Percentiles rank a stretch among this genome's conserved stretches.
Conservation (phyloP, 305 asterid species). For the Fraxinus nigra region DNA sequence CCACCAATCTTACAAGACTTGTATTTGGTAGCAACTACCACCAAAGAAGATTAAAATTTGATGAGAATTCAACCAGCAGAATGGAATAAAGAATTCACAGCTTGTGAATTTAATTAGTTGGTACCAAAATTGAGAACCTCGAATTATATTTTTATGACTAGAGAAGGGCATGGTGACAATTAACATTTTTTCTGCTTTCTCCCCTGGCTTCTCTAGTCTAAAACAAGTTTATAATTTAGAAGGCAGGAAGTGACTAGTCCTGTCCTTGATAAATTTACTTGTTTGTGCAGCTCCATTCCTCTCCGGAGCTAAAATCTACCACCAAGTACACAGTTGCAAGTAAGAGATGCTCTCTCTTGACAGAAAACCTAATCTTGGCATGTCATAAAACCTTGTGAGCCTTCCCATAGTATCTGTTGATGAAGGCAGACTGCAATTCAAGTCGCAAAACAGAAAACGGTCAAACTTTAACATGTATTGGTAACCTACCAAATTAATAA, state of each 20-base stretch:
- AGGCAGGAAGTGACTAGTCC: background rate
- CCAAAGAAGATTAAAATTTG: background rate
- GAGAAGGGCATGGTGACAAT: background rate
- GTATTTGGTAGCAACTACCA: background rate
- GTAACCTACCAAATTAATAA: background rate
- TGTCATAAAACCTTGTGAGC: slow-evolving; percentile 52
- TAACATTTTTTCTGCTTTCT: background rate
- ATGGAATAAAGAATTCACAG: slow-evolving; percentile 10
- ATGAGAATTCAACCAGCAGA: background rate
- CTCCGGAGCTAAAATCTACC: slow-evolving; percentile 5
- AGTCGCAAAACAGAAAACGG: background rate
- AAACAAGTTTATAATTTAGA: slow-evolving; percentile 4
- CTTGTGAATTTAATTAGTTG: slow-evolving; percentile 5
- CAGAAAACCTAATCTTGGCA: background rate
- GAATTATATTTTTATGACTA: background rate
- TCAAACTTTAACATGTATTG: background rate
- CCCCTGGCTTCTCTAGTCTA: background rate
- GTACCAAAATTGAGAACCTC: slow-evolving; percentile 1
- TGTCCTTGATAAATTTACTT: background rate
- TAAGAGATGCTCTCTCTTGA: background rate
- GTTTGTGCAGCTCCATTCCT: background rate
- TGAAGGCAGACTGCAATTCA: slow-evolving; percentile 58
- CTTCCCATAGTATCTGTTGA: slow-evolving; percentile 76
- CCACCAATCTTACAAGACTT: background rate
- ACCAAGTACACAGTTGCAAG: background rate